A percentile compares a stretch with the other conserved stretches of the same genome.
phyloP scores from a whole-genome alignment of 73 alveolate species.

The Durusdinium trenchii region DNA sequence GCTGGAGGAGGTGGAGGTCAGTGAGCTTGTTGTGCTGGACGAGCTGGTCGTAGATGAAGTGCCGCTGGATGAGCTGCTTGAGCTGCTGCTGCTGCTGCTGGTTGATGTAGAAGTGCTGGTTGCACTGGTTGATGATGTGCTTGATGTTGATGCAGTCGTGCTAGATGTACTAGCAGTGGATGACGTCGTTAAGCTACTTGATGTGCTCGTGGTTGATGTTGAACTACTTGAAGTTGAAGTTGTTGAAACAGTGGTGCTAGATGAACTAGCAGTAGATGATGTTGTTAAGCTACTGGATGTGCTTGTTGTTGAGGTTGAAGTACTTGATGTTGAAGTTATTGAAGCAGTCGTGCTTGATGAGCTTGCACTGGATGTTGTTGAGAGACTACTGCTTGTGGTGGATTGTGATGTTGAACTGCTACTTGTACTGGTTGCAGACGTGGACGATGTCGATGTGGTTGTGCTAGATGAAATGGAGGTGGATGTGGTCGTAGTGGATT shows the following conservation, averaged over 20 bases:
- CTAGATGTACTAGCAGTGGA: background rate
- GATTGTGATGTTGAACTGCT: too few relatives aligned
- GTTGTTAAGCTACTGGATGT: background rate
- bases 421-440: background rate
- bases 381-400: too few relatives aligned
- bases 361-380: too few relatives aligned
- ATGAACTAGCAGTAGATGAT: background rate
- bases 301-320: background rate
- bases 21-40: too few relatives aligned
- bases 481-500: too few relatives aligned
- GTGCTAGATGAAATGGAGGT: too few relatives aligned
- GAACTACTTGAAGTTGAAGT: background rate
- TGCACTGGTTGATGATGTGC: background rate
- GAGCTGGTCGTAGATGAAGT: too few relatives aligned
- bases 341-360: background rate
- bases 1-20: too few relatives aligned
- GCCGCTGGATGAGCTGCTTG: too few relatives aligned
- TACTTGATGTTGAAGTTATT: background rate
- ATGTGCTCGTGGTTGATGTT: background rate
- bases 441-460: background rate
- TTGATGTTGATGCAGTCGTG: background rate
- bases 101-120: too few relatives aligned
- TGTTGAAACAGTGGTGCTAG: background rate
- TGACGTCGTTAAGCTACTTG: background rate
- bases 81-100: too few relatives aligned